Base-by-base conservation (phyloP, 192 early-diverging fungal species). In the Geranomyces variabilis region DNA sequence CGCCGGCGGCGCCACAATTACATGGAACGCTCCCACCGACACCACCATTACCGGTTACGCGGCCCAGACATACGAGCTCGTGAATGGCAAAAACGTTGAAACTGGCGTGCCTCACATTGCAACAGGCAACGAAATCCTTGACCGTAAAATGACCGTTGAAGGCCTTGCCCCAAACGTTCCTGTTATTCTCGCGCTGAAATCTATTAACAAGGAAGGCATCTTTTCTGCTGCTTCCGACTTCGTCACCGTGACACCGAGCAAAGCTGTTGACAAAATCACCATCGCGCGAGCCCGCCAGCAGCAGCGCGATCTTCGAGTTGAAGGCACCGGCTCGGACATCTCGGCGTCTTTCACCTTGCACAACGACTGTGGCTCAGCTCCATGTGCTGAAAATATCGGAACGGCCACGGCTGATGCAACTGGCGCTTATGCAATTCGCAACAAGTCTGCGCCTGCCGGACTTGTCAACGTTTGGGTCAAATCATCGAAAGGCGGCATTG, bases 21-120 rank as follows among this genome's bases (percentile, higher is more conserved):
- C 36, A 22, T 65, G 63, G 63, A 46, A 19, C 29, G 58, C 58
- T 7, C 58, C 58, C 30, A 36, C 63, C 36, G 63, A 65, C 63
- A n/a, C 36, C 36, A 21, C 43, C 31, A 47, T 65, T 36, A 65
- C 63, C n/a, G 63, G 63, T 21, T 65, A 46, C 45, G 63, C 43
- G 14, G 45, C 45, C n/a, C 63, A 47, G 19, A 9, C 4, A 65
- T 65, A 65, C 63, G 34, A 26, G 10, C 28, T 61, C 30, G 63
- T 36, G 17, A 47, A n/a, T 14, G 29, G 29, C 63, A 19, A 61
- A n/a, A 30, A 33, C 30, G 30, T 45, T 22, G 43, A 43, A 43
- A 22, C 30, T 36, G 63, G 63, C 8, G 9, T 36, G 1, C 43
- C 41, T 5, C 43, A 46, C 21, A 19, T 26, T 45, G 45, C 63